Evolutionary conservation across 345 rosid genomes (phyloP), one percentile per base, ranked within the genome.

Genomic region (Lumnitzera racemosa): DNA sequence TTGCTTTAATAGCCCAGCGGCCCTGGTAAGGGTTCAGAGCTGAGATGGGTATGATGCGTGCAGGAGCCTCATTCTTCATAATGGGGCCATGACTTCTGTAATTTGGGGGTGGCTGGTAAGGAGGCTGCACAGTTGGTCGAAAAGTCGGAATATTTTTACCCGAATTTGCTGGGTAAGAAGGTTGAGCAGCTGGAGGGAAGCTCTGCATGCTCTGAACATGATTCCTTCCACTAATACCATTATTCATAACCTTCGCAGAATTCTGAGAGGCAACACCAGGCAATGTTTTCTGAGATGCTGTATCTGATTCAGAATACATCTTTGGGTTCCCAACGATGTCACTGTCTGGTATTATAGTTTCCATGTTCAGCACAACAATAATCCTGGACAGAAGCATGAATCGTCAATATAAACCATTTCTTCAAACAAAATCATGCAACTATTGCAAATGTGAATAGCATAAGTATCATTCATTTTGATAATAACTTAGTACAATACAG

Each of bases 11-110:
- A 65, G 96, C 96, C 97, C 96, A 86, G 61, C 91, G 74, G 20
- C 94, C 97, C 69, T 86, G 97, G 74, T 90, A 90, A 55, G 96
- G 96, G 80, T 85, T 90, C 68, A 85, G 67, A 63, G 97, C 90
- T 76, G 86, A 65, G 59, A 90, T 88, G 54, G 91, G 96, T 54
- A 88, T 80, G 59, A 88, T 77, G 24, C 89, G 72, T 51, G 96
- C 87, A 47, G 94, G 88, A 63, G 97, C 96, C 72, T 88, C 97
- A 52, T 88, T 90, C 79, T 84, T 91, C 89, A 91, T 57, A 64
- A 88, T 84, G 55, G 96, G 66, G 53, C 96, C 96, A 62, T 77
- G 89, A 72, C 67, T 80, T 76, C 67, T 82, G 74, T 86, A 88
- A 69, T 68, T 83, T 57, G 96, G 85, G 29, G 91, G 85, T 7